Evolutionary conservation across 345 rosid genomes (phyloP).

Genomic region (Hypericum perforatum): DNA sequence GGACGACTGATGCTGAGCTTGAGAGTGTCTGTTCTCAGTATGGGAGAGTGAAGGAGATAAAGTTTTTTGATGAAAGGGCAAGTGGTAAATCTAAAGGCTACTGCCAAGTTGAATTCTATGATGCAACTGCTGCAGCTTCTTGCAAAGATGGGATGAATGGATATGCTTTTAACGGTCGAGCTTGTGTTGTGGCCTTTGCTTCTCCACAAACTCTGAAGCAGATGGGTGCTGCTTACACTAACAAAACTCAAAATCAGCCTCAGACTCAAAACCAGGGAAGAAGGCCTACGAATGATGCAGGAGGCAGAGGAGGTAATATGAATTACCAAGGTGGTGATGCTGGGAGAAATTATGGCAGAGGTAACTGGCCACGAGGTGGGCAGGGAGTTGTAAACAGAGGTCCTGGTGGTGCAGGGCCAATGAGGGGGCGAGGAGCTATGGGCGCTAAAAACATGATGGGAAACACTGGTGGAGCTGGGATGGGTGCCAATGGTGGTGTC

Average conservation of each 20-base stretch:
- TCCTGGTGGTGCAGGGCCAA: constrained; percentile 50
- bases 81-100: constrained; percentile 89
- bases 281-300: constrained; percentile 57
- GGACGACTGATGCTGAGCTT: constrained; percentile 86
- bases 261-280: constrained; percentile 58
- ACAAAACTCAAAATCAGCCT: constrained; percentile 54
- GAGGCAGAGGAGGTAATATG: constrained; percentile 55
- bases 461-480: constrained; percentile 28
- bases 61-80: constrained; percentile 78
- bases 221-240: constrained; percentile 63
- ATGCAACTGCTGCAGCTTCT: constrained; percentile 50
- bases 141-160: constrained; percentile 88
- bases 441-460: constrained; percentile 53
- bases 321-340: constrained; percentile 62
- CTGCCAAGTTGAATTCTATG: constrained; percentile 81
- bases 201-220: constrained; percentile 73
- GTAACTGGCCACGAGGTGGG: constrained; percentile 67
- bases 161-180: constrained; percentile 53
- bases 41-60: constrained; percentile 73
- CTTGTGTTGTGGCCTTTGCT: constrained; percentile 84
- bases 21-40: constrained; percentile 58
- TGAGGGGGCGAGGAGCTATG: constrained; percentile 56
- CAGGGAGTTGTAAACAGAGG: constrained; percentile 51
- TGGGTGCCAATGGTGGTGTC: constrained; percentile 41
- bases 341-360: constrained; percentile 69